These are phyloP conservation scores for Schizochytrium sp. DNA, from an alignment of 108 stramenopile genomes.

Conservation along the genomic window DNA sequence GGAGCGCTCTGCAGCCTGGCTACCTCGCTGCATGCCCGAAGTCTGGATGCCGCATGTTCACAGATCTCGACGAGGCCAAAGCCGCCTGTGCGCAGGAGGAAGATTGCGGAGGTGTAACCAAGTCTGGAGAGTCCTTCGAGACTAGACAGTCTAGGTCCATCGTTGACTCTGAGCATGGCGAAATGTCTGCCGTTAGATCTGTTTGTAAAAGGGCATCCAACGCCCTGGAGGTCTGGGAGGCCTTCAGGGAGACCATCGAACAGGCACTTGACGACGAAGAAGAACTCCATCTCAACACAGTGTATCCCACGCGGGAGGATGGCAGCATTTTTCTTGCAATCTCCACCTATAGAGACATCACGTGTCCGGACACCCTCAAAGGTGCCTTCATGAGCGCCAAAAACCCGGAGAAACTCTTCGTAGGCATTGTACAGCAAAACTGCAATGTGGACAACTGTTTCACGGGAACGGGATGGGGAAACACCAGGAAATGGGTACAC, in stretches of 20 bases:
- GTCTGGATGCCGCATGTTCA: background rate
- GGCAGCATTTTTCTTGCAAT: slow-evolving; percentile 84
- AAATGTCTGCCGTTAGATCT: background rate
- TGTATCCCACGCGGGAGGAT: slow-evolving; percentile 60
- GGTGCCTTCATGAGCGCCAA: slow-evolving; percentile 83
- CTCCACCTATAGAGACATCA: slow-evolving; percentile 89
- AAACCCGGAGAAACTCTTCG: slow-evolving; percentile 83
- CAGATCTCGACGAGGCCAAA: background rate
- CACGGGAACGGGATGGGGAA: slow-evolving; percentile 79
- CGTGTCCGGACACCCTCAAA: slow-evolving; percentile 82
- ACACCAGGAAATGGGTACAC: slow-evolving; percentile 72
- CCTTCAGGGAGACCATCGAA: slow-evolving; percentile 7
- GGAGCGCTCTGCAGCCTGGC: slow-evolving; percentile 1
- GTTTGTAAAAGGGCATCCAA: slow-evolving; percentile 12
- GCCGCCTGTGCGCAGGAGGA: background rate
- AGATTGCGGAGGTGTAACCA: slow-evolving; percentile 31
- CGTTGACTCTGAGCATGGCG: slow-evolving; percentile 23
- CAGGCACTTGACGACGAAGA: slow-evolving; percentile 16
- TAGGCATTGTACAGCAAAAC: slow-evolving; percentile 91
- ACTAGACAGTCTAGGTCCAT: background rate
- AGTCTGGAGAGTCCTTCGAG: background rate
- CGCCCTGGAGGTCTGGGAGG: slow-evolving; percentile 50
- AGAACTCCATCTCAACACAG: slow-evolving; percentile 3
- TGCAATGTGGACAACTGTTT: slow-evolving; percentile 85
- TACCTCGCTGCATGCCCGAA: slow-evolving; percentile 31